Evolutionary conservation across 345 rosid species (phyloP), one percentile per base, ranked within the genome.

Genomic region (Bruguiera sexangula): DNA sequence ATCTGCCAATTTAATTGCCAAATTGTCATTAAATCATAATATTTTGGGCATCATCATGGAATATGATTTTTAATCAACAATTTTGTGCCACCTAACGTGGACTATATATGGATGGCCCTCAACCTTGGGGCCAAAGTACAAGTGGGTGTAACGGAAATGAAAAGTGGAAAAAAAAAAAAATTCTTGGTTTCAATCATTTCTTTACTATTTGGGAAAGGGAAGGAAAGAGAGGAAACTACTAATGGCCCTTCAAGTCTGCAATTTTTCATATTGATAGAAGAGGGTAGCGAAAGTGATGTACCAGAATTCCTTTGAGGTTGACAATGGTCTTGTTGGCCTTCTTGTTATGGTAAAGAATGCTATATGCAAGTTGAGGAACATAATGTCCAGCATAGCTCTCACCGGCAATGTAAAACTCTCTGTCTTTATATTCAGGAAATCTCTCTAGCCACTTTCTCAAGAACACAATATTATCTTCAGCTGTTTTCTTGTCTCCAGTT

Each of bases 311-410:
- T 59, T 75, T 79, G 58, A 79, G 79, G 55, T 79, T 72, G 39
- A 79, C 65, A 46, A 71, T 16, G 13, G 72, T 64, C 36, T 68
- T 51, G 2, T 72, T 75, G 1, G 82, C 66, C 30, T 46, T 65
- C 22, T 63, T 60, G 70, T 79, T 74, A 27, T 68, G 54, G 52
- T 59, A 53, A 16, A 77, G 69, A 68, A 81, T 74, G 51, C 75
- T 71, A 52, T 74, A 37, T 8, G 84, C 79, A 65, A 81, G 81
- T 30, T 81, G 75, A 66, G 79, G 80, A 2, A 68, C 65, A 24
- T 69, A 70, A 65, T 72, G 78, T 16, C 86, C 82, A 0, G 79
- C 79, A 32, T 80, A 83, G 77, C 82, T 83, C 65, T 83, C 82
- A 4, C 82, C 81, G 8, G 79, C n/a, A 3, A 74, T 74, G 68